Percentiles rank a stretch among this genome's conserved stretches.
phyloP scores from a whole-genome alignment of 2,329 filamentous ascomycete species.

The Fusarium sp. region DNA sequence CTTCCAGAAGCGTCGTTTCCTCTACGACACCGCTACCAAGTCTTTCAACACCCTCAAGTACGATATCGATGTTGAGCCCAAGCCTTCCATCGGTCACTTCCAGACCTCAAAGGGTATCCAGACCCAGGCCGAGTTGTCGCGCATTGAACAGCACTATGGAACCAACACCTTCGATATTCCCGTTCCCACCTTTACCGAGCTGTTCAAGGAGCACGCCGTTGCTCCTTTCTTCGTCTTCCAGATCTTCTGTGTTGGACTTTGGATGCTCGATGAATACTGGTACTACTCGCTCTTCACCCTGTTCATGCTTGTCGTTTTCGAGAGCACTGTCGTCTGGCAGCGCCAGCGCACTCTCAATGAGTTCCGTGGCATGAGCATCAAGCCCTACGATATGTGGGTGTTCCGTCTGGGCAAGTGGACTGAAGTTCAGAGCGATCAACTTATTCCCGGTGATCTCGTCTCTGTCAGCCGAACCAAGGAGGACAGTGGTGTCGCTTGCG shows the following conservation, averaged over 20 bases:
- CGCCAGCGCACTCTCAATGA: constrained; percentile 95
- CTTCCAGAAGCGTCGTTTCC: constrained; percentile 97
- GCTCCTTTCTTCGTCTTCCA: constrained; percentile 99
- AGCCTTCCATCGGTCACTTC: constrained; percentile 83
- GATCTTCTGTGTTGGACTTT: constrained; percentile 97
- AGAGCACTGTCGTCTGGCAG: constrained; percentile 99
- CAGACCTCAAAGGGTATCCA: constrained; percentile 84
- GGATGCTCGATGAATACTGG: constrained; percentile 99
- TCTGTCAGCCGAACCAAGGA: constrained; percentile 96
- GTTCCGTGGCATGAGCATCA: constrained; percentile 99
- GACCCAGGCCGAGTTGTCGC: constrained; percentile 81
- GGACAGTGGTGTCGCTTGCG: constrained; percentile 95
- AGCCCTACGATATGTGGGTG: constrained; percentile 95
- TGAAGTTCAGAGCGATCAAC: constrained; percentile 89
- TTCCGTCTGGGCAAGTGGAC: constrained; percentile 90
- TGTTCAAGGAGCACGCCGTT: constrained; percentile 98
- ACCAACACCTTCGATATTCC: constrained; percentile 98
- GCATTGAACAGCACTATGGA: constrained; percentile 93
- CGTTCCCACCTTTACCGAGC: constrained; percentile 93
- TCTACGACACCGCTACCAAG: constrained; percentile 80
- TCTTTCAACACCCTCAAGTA: constrained; percentile 88
- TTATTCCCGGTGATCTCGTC: constrained; percentile 93
- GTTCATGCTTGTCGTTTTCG: constrained; percentile 97
- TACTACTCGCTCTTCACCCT: constrained; percentile 99
- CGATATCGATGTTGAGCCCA: constrained; percentile 87